Conservation (phyloP, 164 flowering plant genomes). For the Akebia trifoliata region DNA sequence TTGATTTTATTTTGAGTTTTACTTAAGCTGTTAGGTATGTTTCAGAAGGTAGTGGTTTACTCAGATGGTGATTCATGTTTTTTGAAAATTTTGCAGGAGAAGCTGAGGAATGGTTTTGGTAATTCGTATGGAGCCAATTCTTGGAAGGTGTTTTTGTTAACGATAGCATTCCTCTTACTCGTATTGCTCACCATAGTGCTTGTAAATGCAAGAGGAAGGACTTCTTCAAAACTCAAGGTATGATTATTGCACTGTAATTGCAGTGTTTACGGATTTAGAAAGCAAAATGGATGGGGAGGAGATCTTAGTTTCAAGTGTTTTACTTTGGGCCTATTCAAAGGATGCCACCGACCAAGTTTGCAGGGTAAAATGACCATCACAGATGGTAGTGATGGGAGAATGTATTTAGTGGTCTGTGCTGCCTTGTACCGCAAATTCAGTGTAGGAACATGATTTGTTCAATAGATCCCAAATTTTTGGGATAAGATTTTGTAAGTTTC, state of each 20-base stretch:
- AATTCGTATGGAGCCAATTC: conserved; percentile 9
- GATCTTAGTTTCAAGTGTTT: no score
- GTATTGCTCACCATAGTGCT: conserved; percentile 26
- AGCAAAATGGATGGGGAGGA: conserved; percentile 11
- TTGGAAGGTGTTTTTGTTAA: conserved; percentile 31
- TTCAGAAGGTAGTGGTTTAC: no score
- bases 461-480: no score
- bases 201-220: conserved; percentile 61
- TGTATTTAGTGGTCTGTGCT: no score
- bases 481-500: no score
- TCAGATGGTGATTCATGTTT: neutral
- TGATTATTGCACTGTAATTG: conserved; percentile 18
- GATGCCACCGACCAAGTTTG: no score
- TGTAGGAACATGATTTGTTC: no score
- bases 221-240: conserved; percentile 57
- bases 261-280: conserved; percentile 1
- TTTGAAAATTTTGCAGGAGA: conserved; percentile 18
- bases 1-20: neutral
- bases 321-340: no score
- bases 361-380: no score
- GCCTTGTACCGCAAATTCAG: no score
- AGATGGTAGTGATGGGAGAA: no score
- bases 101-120: conserved; percentile 15
- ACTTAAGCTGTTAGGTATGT: no score
- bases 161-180: conserved; percentile 21